A percentile compares a stretch with the other conserved stretches of the same genome.
These are phyloP conservation scores for Fusarium pseudonygamai DNA, from an alignment of 2,329 filamentous ascomycete genomes.

Conservation along the genomic window DNA sequence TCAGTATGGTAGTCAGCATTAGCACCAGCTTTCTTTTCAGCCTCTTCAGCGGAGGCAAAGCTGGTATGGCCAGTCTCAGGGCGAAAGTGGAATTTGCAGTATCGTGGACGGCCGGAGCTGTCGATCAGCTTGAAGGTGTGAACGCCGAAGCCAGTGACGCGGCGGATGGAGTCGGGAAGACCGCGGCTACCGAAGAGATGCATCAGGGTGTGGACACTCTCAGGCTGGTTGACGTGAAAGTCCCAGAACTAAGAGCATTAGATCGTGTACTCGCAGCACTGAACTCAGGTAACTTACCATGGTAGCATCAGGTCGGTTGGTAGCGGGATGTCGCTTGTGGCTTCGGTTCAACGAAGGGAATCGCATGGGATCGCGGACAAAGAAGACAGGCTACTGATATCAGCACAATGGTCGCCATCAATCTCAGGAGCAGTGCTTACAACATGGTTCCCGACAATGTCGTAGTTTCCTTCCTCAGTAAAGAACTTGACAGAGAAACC, in stretches of 20 bases:
- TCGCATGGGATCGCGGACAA: conserved; percentile 3
- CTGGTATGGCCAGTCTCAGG: conserved; percentile 3
- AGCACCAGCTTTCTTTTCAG: conserved; percentile 7
- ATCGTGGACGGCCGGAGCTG: not conserved
- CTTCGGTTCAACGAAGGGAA: conserved; percentile 7
- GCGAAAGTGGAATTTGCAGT: conserved; percentile 27
- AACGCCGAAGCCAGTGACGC: conserved; percentile 14
- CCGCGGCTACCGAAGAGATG: conserved; percentile 20
- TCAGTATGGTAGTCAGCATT: conserved; percentile 26
- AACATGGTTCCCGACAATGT: conserved; percentile 59
- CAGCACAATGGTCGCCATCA: rapidly evolving
- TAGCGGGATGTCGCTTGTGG: conserved; percentile 37
- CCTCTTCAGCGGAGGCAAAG: not conserved
- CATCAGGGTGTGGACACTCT: conserved; percentile 22
- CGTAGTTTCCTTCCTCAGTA: conserved; percentile 69
- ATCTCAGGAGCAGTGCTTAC: not conserved
- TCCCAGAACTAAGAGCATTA: conserved; percentile 14
- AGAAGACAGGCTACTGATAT: not conserved
- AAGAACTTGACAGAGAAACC: conserved; percentile 69
- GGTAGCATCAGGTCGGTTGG: conserved; percentile 14
- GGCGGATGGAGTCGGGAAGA: conserved; percentile 9
- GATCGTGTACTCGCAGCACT: rapidly evolving
- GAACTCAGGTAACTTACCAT: not conserved
- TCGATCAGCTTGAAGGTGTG: conserved; percentile 21
- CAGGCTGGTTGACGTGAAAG: conserved; percentile 27